Conservation (phyloP, 192 early-diverging fungal species). For the Geranomyces michiganensis region DNA sequence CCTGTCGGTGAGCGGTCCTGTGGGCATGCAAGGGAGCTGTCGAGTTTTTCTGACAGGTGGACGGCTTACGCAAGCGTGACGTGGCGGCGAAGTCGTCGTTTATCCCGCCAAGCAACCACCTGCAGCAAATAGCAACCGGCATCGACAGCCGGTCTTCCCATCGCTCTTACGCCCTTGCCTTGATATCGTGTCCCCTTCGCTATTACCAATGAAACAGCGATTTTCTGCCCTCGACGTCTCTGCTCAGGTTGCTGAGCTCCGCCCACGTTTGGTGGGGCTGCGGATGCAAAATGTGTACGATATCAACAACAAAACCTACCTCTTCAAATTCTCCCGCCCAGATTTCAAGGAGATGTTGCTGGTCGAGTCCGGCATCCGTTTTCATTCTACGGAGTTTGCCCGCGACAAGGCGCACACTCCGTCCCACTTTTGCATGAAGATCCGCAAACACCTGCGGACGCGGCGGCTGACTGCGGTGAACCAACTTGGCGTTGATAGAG, state of each 20-base stretch:
- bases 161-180: too few relatives aligned
- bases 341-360: conserved; percentile 86
- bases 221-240: conserved; percentile 90
- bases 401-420: conserved; percentile 87
- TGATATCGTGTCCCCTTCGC: too few relatives aligned
- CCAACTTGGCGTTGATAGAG: conserved; percentile 89
- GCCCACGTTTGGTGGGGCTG: conserved; percentile 71
- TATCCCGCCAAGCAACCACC: too few relatives aligned
- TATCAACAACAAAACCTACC: conserved; percentile 82
- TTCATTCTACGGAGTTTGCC: conserved; percentile 88
- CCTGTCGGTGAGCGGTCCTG: too few relatives aligned
- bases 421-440: conserved; percentile 84
- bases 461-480: conserved; percentile 74
- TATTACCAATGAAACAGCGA: conserved; percentile 58
- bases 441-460: conserved; percentile 90
- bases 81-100: too few relatives aligned
- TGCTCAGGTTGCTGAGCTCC: conserved; percentile 75
- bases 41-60: too few relatives aligned
- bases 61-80: too few relatives aligned
- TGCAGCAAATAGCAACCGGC: too few relatives aligned
- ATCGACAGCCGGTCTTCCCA: too few relatives aligned
- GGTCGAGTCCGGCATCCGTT: conserved; percentile 90
- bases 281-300: conserved; percentile 97
- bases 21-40: too few relatives aligned
- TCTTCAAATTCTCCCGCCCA: conserved; percentile 92